phyloP scores from a whole-genome alignment of 805 yeast species.

The Candida adriatica region DNA sequence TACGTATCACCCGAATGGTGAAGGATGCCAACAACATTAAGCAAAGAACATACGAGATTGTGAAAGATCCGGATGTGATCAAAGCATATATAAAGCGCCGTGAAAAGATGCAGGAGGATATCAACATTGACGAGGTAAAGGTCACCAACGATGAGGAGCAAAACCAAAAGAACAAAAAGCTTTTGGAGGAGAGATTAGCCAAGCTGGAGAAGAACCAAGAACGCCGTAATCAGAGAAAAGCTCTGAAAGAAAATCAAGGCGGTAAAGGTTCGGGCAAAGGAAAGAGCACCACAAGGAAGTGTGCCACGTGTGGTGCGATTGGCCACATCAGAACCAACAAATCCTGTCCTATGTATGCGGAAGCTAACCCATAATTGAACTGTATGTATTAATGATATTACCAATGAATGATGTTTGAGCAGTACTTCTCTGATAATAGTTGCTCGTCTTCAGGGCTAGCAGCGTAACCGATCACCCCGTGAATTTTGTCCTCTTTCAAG shows the following conservation, averaged over 20 bases:
- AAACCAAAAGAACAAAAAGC: slow-evolving; percentile 67
- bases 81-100: slow-evolving; percentile 74
- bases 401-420: slow-evolving; percentile 24
- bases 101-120: slow-evolving; percentile 54
- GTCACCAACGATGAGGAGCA: slow-evolving; percentile 82
- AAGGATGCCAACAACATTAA: slow-evolving; percentile 80
- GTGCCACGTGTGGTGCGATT: slow-evolving; percentile 91
- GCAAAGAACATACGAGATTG: slow-evolving; percentile 71
- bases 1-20: slow-evolving; percentile 70
- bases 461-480: slow-evolving; percentile 17
- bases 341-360: slow-evolving; percentile 82
- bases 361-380: slow-evolving; percentile 21
- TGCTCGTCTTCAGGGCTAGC: slow-evolving; percentile 15
- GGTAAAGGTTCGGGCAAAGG: slow-evolving; percentile 25
- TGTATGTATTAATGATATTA: slow-evolving; percentile 3
- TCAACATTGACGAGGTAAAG: slow-evolving; percentile 64
- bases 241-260: slow-evolving; percentile 32
- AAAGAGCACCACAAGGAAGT: slow-evolving; percentile 56
- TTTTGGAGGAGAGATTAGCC: slow-evolving; percentile 77
- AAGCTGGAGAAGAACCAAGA: slow-evolving; percentile 73
- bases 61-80: slow-evolving; percentile 82
- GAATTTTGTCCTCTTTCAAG: slow-evolving; percentile 26
- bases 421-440: slow-evolving; percentile 8
- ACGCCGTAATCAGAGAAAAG: slow-evolving; percentile 51
- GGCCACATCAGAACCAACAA: slow-evolving; percentile 91